Conservation (phyloP, 768 basidiomycete genomes). For the Psilocybe cyanescens region DNA sequence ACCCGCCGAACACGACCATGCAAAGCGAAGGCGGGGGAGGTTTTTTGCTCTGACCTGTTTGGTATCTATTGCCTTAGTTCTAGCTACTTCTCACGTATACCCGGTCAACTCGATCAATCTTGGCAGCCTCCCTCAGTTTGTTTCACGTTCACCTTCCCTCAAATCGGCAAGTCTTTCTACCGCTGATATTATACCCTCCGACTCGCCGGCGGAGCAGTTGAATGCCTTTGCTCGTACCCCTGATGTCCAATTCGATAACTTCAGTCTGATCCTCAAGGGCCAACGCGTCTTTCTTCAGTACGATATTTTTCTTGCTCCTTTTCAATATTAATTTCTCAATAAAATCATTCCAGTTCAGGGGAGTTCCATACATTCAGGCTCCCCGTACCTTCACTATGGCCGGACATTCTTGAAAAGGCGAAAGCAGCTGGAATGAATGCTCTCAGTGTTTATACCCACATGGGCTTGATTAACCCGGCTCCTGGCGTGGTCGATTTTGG, state of each 20-base stretch:
- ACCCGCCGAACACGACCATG: constrained; percentile 9
- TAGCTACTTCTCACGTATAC: constrained; percentile 22
- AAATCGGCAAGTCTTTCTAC: not conserved
- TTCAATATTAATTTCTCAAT: not conserved
- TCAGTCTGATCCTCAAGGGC: constrained; percentile 69
- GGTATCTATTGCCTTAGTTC: constrained; percentile 27
- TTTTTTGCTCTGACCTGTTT: constrained; percentile 32
- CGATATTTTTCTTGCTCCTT: constrained; percentile 20
- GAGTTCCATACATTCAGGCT: constrained; percentile 86
- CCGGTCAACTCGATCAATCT: constrained; percentile 12
- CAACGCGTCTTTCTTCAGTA: constrained; percentile 78
- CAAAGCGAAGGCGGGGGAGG: constrained; percentile 26
- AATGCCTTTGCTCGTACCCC: constrained; percentile 30
- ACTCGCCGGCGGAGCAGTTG: constrained; percentile 3
- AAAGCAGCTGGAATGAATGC: constrained; percentile 84
- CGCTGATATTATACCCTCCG: constrained; percentile 2
- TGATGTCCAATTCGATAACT: constrained; percentile 62
- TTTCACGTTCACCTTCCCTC: constrained; percentile 13
- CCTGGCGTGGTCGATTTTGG: constrained; percentile 75
- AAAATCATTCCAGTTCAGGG: constrained; percentile 57
- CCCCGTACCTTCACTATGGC: constrained; percentile 80
- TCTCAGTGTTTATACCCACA: constrained; percentile 79
- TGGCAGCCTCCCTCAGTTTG: constrained; percentile 14
- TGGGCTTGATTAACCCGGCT: constrained; percentile 78
- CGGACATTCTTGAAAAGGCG: constrained; percentile 79